Evolutionary conservation across 768 basidiomycete species (phyloP).

Genomic region (Cystoderma amianthinum): DNA sequence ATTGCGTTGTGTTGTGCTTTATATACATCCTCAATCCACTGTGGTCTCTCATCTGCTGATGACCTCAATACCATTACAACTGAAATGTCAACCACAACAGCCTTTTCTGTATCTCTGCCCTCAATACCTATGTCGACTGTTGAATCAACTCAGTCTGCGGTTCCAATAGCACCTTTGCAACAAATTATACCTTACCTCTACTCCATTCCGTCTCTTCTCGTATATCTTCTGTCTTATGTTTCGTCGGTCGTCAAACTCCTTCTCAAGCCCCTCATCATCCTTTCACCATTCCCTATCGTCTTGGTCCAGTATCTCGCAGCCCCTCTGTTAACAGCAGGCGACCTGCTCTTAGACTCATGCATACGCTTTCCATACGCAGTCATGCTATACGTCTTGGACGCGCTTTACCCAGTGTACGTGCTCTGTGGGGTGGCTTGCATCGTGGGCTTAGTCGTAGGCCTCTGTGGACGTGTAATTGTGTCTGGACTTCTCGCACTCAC

Average conservation of each 20-base stretch:
- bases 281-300: conserved; percentile 23
- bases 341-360: conserved; percentile 14
- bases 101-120: background rate
- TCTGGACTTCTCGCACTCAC: no score
- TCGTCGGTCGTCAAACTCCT: background rate
- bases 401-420: conserved; percentile 49
- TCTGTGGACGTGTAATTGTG: conserved; percentile 16
- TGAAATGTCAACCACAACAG: background rate
- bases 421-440: conserved; percentile 52
- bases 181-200: background rate
- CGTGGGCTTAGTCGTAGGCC: conserved; percentile 37
- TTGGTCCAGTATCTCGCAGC: conserved; percentile 42
- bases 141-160: background rate
- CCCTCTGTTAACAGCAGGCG: conserved; percentile 27
- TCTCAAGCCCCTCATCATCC: background rate
- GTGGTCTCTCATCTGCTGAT: background rate
- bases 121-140: background rate
- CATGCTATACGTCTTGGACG: conserved; percentile 27
- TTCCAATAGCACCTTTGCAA: background rate
- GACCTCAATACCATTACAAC: no score
- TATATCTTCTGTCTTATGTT: background rate
- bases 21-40: background rate
- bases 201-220: background rate
- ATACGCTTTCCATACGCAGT: conserved; percentile 39
- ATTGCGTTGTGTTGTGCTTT: background rate